Conservation (phyloP, 2,329 filamentous ascomycete species). For the Colletotrichum phormii region DNA sequence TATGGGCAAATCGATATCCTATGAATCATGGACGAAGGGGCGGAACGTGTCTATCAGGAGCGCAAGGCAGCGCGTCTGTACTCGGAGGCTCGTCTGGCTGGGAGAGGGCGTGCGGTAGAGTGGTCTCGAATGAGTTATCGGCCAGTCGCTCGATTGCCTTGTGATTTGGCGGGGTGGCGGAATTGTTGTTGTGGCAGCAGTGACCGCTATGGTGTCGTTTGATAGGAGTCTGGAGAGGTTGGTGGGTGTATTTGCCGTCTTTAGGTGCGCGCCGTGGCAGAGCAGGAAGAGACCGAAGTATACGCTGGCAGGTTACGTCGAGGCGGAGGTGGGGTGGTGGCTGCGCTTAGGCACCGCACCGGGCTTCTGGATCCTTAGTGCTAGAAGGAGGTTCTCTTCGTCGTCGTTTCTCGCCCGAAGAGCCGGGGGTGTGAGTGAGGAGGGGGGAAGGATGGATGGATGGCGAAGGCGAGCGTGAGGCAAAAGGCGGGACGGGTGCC, state of each 20-base stretch:
- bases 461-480: constrained; percentile 18
- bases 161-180: constrained; percentile 36
- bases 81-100: constrained; percentile 10
- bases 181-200: constrained; percentile 22
- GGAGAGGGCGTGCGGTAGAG: constrained; percentile 15
- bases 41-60: constrained; percentile 20
- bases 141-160: constrained; percentile 28
- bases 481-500: constrained; percentile 1
- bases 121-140: constrained; percentile 2
- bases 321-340: constrained; percentile 35
- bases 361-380: constrained; percentile 34
- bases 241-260: constrained; percentile 31
- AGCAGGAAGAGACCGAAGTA: constrained; percentile 23
- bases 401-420: constrained; percentile 12
- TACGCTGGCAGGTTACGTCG: constrained; percentile 25
- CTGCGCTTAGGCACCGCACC: constrained; percentile 36
- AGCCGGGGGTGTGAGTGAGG: constrained; percentile 19
- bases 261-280: constrained; percentile 35
- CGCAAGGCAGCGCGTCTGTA: constrained; percentile 18
- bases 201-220: constrained; percentile 5
- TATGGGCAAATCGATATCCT: constrained; percentile 33
- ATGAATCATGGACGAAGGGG: constrained; percentile 25
- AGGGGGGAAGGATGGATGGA: constrained; percentile 11
- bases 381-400: constrained; percentile 25
- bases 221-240: constrained; percentile 30